Percentiles rank a stretch among this genome's conserved stretches.
Conservation (phyloP, 2,329 filamentous ascomycete genomes). For the Cordyceps javanica region DNA sequence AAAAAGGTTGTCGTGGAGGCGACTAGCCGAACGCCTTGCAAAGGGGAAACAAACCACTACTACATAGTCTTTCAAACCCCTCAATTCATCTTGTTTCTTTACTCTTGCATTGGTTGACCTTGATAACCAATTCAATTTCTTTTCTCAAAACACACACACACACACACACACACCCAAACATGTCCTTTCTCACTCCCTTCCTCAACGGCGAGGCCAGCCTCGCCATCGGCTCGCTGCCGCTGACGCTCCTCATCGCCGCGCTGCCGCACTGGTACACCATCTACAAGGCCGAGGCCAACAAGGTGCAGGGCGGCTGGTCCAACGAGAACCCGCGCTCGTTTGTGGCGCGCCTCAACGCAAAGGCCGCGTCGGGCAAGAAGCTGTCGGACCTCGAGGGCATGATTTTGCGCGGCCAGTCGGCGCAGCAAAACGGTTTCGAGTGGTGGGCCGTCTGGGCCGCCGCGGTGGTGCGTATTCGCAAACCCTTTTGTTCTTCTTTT, state of each 20-base stretch:
- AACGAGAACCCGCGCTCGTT: constrained; percentile 15
- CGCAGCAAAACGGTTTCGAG: constrained; percentile 14
- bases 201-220: constrained; percentile 11
- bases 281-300: constrained; percentile 12
- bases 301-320: constrained; percentile 14
- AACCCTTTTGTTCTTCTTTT: not conserved
- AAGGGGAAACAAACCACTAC: no score
- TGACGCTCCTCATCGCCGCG: constrained; percentile 12
- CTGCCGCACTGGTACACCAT: constrained; percentile 15
- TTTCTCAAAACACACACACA: no score
- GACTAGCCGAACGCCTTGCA: no score
- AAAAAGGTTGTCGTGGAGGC: no score
- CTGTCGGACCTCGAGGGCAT: constrained; percentile 8
- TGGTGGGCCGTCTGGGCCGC: constrained; percentile 14
- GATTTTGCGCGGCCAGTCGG: constrained; percentile 13
- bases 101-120: no score
- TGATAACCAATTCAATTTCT: no score
- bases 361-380: constrained; percentile 12
- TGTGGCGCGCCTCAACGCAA: constrained; percentile 12
- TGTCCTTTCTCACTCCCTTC: constrained; percentile 7
- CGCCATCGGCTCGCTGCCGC: constrained; percentile 13
- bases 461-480: constrained; percentile 5
- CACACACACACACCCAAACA: no score
- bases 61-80: no score
- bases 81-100: no score